These are phyloP conservation scores for Microstegium vimineum DNA, from an alignment of 176 grass and related monocot species.

Conservation along the genomic window DNA sequence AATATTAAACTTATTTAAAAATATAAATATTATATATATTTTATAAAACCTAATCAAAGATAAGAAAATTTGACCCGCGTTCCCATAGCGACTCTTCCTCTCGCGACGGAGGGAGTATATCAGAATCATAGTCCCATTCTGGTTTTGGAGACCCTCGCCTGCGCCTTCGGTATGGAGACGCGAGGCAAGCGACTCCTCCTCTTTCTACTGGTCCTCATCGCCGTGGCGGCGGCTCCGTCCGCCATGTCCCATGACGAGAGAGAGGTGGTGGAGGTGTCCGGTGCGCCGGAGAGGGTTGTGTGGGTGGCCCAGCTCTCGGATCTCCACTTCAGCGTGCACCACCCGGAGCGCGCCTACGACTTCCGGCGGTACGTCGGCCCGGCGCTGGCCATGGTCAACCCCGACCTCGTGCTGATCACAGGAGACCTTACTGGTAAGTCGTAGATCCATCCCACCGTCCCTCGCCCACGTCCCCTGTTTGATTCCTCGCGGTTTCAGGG, in stretches of 20 bases:
- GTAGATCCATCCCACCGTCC: neutral
- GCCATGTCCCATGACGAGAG: neutral
- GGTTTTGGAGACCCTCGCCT: neutral
- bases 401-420: slow-evolving; percentile 85
- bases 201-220: slow-evolving; percentile 23
- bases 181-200: slow-evolving; percentile 20
- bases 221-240: slow-evolving; percentile 7
- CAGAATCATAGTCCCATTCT: neutral
- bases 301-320: slow-evolving; percentile 92
- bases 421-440: slow-evolving; percentile 83
- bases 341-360: slow-evolving; percentile 86
- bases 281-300: slow-evolving; percentile 59
- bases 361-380: slow-evolving; percentile 75
- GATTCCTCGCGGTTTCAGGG: neutral
- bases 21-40: too few relatives aligned
- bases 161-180: slow-evolving; percentile 27
- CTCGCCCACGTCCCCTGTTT: neutral
- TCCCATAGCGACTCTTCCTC: too few relatives aligned
- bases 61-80: too few relatives aligned
- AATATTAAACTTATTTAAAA: too few relatives aligned
- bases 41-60: too few relatives aligned
- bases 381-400: slow-evolving; percentile 74
- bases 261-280: slow-evolving; percentile 53
- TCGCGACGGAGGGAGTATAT: too few relatives aligned
- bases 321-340: slow-evolving; percentile 97